Base-by-base conservation (phyloP, 345 rosid genomes). In the Populus nigra region DNA sequence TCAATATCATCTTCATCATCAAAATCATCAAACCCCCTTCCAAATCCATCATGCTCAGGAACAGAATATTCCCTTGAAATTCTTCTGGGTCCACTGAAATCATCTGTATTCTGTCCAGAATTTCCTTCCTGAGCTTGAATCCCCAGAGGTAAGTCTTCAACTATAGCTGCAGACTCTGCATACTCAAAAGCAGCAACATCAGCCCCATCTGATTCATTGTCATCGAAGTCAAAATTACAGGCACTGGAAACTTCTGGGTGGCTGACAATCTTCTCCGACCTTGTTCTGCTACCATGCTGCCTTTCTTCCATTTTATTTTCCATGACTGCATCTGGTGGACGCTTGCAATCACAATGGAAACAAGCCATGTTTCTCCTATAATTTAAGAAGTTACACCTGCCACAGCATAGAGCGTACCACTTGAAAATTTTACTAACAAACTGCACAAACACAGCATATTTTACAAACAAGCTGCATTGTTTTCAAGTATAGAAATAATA, bases 191-290 rank as follows among this genome's bases (percentile, higher is more conserved):
- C 89, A 86, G 93, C 98, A 77, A 95, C 94, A 87, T 93, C 98
- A 76, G 96, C 97, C 0, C 98, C 99, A 78, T 96, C 99, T 65
- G 99, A 96, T 89, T 90, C 99, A 83, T 92, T 90, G 43, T 96
- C 99, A 73, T 94, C 99, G 59, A 96, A 96, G 82, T 96, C 95
- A 75, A 94, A 96, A 87, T 94, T 96, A 97, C 99, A 94, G 39
- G 95, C 95, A 83, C 90, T 89, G 69, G 97, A 89, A 77, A 94
- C 91, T 82, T 89, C 95, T 47, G 80, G 80, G 74, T 89, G 83
- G 47, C 69, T 81, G 55, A 86, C 79, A 82, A 71, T 75, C 77
- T 87, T 88, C 78, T 87, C 92, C 25, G 72, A 41, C 74, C 88
- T 81, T 80, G 82, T 50, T 78, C 79, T 83, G n/a, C 79, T 77